A percentile compares a stretch with the other conserved stretches of the same genome.
phyloP scores from a whole-genome alignment of 106 monocot genomes.

The Vanilla planifolia region DNA sequence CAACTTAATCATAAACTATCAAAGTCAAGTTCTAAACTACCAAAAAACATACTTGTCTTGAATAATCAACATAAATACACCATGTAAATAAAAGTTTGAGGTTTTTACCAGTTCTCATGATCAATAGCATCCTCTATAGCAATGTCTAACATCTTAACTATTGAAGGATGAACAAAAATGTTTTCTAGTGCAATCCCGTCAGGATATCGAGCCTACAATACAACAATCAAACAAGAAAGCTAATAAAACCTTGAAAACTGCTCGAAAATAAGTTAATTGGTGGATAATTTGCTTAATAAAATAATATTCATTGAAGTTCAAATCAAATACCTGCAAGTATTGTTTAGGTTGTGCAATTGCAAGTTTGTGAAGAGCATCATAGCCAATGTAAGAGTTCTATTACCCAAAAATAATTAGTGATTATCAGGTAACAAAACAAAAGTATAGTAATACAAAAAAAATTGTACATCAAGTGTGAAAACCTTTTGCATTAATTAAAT shows the following conservation, averaged over 20 bases:
- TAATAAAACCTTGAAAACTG: conserved; percentile 3
- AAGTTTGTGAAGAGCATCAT: conserved; percentile 80
- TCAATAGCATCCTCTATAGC: conserved; percentile 84
- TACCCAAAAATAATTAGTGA: conserved; percentile 4
- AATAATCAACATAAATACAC: conserved; percentile 10
- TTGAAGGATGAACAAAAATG: conserved; percentile 82
- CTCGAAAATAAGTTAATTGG: no score
- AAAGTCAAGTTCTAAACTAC: no score
- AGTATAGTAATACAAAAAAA: background rate
- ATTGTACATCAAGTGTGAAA: background rate
- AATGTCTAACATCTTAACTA: conserved; percentile 94
- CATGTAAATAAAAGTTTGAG: background rate
- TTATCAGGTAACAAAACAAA: background rate
- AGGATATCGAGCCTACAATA: conserved; percentile 84
- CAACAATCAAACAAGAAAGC: conserved; percentile 10
- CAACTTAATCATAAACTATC: no score
- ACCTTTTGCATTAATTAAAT: no score
- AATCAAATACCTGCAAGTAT: conserved; percentile 74
- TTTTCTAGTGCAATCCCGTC: conserved; percentile 77
- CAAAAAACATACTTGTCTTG: background rate
- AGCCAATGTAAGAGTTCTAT: conserved; percentile 93
- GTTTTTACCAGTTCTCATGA: conserved; percentile 68
- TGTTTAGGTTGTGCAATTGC: conserved; percentile 93
- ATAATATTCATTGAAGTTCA: background rate
- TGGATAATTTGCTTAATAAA: background rate